A percentile compares a stretch with the other conserved stretches of the same genome.
phyloP scores from a whole-genome alignment of 2,329 filamentous ascomycete genomes.

The Lasiodiplodia gonubiensis region DNA sequence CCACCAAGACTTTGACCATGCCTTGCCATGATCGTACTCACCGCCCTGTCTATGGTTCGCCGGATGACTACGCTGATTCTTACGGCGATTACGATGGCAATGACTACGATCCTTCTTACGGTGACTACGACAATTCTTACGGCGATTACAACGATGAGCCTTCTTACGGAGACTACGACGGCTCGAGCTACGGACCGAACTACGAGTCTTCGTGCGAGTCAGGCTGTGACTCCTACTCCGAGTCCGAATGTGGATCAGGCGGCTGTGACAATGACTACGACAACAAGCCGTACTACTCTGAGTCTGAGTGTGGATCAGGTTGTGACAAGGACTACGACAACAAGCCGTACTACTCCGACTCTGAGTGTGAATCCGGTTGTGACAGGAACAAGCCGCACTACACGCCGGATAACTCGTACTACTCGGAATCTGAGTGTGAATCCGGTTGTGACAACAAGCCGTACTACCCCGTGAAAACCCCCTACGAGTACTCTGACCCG shows the following conservation, averaged over 20 bases:
- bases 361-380: background rate
- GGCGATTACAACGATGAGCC: background rate
- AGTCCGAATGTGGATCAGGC: too few relatives aligned
- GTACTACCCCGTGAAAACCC: too few relatives aligned
- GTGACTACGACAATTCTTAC: background rate
- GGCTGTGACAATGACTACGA: too few relatives aligned
- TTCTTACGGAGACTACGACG: background rate
- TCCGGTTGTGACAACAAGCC: background rate
- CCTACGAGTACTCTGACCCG: too few relatives aligned
- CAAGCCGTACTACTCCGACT: background rate
- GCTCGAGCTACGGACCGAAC: background rate
- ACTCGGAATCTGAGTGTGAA: background rate
- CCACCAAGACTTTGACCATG: constrained; percentile 4
- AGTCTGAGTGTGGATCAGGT: background rate
- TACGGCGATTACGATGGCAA: background rate
- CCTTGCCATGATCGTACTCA: background rate
- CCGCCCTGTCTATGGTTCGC: background rate
- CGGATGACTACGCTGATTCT: background rate
- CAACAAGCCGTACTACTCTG: background rate
- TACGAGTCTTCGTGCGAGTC: too few relatives aligned
- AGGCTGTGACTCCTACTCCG: too few relatives aligned
- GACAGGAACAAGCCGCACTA: background rate
- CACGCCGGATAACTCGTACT: background rate
- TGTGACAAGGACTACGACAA: background rate
- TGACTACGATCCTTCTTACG: background rate